These are phyloP conservation scores for Colletotrichum spaethianum DNA, from an alignment of 2,329 filamentous ascomycete genomes.

Conservation along the genomic window DNA sequence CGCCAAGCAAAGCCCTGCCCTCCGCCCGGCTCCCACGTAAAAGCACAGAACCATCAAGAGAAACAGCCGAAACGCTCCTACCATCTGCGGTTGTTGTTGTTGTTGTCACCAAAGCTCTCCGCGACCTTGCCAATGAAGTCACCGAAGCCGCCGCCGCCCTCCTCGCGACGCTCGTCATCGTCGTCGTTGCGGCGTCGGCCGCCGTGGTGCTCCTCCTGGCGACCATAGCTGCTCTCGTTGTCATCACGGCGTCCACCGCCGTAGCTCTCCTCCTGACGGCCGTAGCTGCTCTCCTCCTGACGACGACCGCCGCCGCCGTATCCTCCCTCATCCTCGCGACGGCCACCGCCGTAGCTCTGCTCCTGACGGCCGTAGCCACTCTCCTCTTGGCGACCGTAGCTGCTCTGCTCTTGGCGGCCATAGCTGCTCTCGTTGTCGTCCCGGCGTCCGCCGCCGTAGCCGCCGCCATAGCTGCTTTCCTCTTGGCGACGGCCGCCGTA, in stretches of 20 bases:
- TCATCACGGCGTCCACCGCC: constrained; percentile 44
- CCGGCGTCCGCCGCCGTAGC: constrained; percentile 45
- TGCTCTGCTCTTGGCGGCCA: constrained; percentile 36
- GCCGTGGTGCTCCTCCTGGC: constrained; percentile 35
- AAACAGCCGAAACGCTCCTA: constrained; percentile 15
- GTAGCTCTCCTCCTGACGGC: constrained; percentile 35
- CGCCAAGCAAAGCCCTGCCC: neutral
- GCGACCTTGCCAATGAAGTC: constrained; percentile 44
- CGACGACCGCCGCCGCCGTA: constrained; percentile 45
- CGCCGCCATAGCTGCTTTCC: constrained; percentile 36
- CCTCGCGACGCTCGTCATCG: constrained; percentile 37
- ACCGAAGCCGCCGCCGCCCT: constrained; percentile 41
- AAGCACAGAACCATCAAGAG: neutral
- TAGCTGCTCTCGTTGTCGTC: constrained; percentile 43
- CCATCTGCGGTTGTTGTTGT: constrained; percentile 40
- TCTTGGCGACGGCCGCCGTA: constrained; percentile 45
- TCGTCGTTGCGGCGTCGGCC: constrained; percentile 40
- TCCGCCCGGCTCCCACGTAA: neutral
- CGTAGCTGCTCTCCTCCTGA: constrained; percentile 43
- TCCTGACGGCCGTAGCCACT: constrained; percentile 43
- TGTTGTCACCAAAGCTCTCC: constrained; percentile 39
- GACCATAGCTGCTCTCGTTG: constrained; percentile 42
- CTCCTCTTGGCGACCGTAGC: constrained; percentile 42
- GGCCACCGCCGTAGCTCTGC: constrained; percentile 35
- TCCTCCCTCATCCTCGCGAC: constrained; percentile 43